Base-by-base conservation (phyloP, 129 eudicot genomes). In the Helichrysum umbraculigerum region DNA sequence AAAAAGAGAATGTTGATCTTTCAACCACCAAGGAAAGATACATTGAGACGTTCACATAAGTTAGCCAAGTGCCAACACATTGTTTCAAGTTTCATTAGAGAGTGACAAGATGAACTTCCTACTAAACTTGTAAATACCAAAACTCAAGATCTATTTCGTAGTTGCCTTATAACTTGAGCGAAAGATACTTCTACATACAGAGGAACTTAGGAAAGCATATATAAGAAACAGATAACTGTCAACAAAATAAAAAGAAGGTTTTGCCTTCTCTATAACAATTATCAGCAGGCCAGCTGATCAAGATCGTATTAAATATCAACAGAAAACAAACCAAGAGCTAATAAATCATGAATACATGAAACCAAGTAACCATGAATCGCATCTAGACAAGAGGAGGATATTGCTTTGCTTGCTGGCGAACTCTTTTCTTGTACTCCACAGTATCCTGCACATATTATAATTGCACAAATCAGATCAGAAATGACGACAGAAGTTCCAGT, bases 341-440 rank as follows among this genome's bases (percentile, higher is more conserved):
- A 41, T 50, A 58, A 39, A 76, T 68, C 80, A 54, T 22, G 59
- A 60, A 59, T 47, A 65, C 33, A 73, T 73, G 77, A 73, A 73
- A 39, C 58, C 33, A 22, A 54, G 5, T 12, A 56, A 61, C 54
- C 39, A 57, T 4, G 50, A 34, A 73, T 5, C 39, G 42, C 42
- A 57, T 57, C 83, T 88, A 91, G 84, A 91, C 68, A 71, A 83
- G 77, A 56, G 95, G 65, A 3, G 95, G 97, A 72, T 88, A 91
- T 69, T 68, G 88, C 85, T 88, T 86, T 7, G 97, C 92, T 78
- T 91, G 97, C 74, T 86, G 91, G 71, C 90, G 82, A 29, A 91
- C 97, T 77, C 87, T 81, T 83, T 79, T 91, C 85, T 87, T 86
- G 88, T 91, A 91, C 80, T 91, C 95, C 44, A 51, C 83, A 1